phyloP scores from a whole-genome alignment of 148 eudicot genomes.

The Beta vulgaris region DNA sequence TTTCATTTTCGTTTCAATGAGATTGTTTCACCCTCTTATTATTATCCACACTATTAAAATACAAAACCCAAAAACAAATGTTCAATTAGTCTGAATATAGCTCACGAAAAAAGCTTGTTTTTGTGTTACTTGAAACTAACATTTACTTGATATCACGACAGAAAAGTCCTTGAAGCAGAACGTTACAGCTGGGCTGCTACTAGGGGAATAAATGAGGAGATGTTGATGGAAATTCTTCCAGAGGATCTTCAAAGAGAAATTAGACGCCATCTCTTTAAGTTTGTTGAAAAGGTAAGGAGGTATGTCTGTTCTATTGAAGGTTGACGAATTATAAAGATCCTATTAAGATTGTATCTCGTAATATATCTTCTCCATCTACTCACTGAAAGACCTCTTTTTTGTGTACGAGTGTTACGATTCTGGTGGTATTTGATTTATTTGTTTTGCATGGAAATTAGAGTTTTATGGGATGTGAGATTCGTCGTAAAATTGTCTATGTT shows the following conservation, averaged over 20 bases:
- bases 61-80: neutral
- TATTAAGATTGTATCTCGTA: neutral
- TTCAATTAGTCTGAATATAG: neutral
- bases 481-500: too few species aligned
- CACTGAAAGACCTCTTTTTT: too few species aligned
- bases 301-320: neutral
- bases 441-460: neutral
- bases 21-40: too few species aligned
- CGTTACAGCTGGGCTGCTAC: conserved; percentile 76
- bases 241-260: conserved; percentile 87
- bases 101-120: neutral
- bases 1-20: too few species aligned
- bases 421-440: neutral
- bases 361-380: too few species aligned
- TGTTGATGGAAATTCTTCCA: conserved; percentile 68
- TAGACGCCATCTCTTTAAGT: conserved; percentile 60
- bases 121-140: neutral
- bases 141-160: conserved; percentile 23
- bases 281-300: conserved; percentile 52
- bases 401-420: too few species aligned
- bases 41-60: too few species aligned
- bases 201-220: conserved; percentile 73
- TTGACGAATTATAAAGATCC: neutral
- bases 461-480: neutral
- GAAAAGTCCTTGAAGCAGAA: conserved; percentile 76